These are phyloP conservation scores for Syzygium malaccense DNA, from an alignment of 441 rosid species.

Conservation along the genomic window DNA sequence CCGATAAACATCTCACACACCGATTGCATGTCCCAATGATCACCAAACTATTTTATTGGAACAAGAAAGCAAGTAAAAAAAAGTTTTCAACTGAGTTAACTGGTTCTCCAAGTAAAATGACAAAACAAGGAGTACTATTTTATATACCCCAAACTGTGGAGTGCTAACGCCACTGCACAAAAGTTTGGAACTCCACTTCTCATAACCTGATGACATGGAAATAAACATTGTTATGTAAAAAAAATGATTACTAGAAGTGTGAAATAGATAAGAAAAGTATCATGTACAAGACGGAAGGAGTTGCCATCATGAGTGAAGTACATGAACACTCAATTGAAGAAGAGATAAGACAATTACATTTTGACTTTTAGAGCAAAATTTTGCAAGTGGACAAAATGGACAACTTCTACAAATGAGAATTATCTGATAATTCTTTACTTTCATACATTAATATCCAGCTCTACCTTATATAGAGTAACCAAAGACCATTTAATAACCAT, in stretches of 20 bases:
- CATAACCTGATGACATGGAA: slow-evolving; percentile 46
- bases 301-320: neutral
- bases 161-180: slow-evolving; percentile 83
- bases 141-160: slow-evolving; percentile 31
- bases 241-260: neutral
- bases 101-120: neutral
- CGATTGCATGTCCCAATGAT: neutral
- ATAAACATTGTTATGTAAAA: neutral
- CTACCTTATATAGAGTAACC: neutral
- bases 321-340: neutral
- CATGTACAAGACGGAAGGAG: neutral
- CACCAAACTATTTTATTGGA: neutral
- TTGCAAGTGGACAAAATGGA: neutral
- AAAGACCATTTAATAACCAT: neutral
- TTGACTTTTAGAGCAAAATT: neutral
- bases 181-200: slow-evolving; percentile 84
- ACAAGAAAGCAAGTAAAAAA: neutral
- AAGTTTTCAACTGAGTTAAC: neutral
- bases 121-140: neutral
- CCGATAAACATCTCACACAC: neutral
- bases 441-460: neutral
- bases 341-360: neutral
- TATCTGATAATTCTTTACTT: neutral
- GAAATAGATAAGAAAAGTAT: neutral
- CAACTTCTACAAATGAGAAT: neutral